These are phyloP conservation scores for Colletotrichum sp. DNA, from an alignment of 2,329 filamentous ascomycete genomes.

Conservation along the genomic window DNA sequence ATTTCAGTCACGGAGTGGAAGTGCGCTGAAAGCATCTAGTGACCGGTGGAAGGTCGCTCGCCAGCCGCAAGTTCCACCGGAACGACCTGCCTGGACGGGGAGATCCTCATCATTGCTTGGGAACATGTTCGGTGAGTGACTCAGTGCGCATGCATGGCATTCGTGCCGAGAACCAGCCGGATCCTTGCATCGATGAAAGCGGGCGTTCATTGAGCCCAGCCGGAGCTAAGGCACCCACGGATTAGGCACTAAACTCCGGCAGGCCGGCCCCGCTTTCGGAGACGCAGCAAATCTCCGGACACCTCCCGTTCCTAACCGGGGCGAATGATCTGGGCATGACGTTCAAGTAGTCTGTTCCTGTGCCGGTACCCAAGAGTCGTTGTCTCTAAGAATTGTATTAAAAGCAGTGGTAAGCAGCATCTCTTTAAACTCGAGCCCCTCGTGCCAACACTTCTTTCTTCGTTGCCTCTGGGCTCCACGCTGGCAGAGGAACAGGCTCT, in stretches of 20 bases:
- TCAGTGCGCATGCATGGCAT: not conserved
- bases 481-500: not conserved
- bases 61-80: not conserved
- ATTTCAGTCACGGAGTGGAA: not conserved
- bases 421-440: not conserved
- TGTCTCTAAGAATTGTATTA: not conserved
- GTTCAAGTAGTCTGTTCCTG: not conserved
- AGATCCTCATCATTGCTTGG: not conserved
- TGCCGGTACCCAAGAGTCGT: not conserved
- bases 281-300: not conserved
- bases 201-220: not conserved
- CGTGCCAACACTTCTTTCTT: not conserved
- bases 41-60: not conserved
- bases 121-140: not conserved
- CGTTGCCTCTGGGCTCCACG: not conserved
- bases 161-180: not conserved
- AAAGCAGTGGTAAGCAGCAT: not conserved
- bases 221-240: not conserved
- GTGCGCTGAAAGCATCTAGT: not conserved
- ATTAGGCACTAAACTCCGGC: conserved; percentile 6
- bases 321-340: not conserved
- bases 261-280: not conserved
- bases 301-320: not conserved
- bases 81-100: not conserved
- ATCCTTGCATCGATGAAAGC: not conserved